phyloP scores from a whole-genome alignment of 2,329 filamentous ascomycete species.

The Fusarium citri region DNA sequence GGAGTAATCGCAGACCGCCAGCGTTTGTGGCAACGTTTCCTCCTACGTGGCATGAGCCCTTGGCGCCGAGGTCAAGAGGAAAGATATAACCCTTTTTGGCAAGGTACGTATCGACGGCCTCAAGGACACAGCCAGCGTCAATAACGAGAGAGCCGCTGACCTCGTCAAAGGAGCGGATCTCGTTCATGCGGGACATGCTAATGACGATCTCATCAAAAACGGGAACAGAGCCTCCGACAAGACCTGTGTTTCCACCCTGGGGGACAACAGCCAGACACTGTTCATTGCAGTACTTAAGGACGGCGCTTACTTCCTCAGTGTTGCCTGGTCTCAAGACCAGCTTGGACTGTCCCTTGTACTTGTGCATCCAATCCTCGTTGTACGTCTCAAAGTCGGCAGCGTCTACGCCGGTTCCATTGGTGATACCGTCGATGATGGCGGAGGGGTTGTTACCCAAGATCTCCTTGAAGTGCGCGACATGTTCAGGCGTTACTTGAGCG shows the following conservation, averaged over 20 bases:
- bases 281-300: slow-evolving; percentile 95
- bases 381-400: slow-evolving; percentile 90
- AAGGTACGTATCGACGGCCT: slow-evolving; percentile 87
- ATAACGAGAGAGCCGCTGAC: slow-evolving; percentile 90
- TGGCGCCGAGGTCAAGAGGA: slow-evolving; percentile 95
- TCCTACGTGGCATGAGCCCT: slow-evolving; percentile 95
- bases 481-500: slow-evolving; percentile 76
- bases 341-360: slow-evolving; percentile 91
- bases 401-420: slow-evolving; percentile 66
- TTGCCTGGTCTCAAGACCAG: slow-evolving; percentile 87
- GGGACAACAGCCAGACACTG: slow-evolving; percentile 92
- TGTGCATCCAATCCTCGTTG: slow-evolving; percentile 99
- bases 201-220: slow-evolving; percentile 99
- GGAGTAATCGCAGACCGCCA: slow-evolving; percentile 86
- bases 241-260: slow-evolving; percentile 95
- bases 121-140: slow-evolving; percentile 91
- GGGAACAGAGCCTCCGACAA: slow-evolving; percentile 94
- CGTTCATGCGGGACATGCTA: slow-evolving; percentile 90
- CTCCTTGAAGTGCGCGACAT: slow-evolving; percentile 84
- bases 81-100: slow-evolving; percentile 89
- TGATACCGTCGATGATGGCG: slow-evolving; percentile 87
- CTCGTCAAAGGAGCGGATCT: slow-evolving; percentile 91
- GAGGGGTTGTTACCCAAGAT: slow-evolving; percentile 79
- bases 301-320: slow-evolving; percentile 89
- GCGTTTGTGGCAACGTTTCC: slow-evolving; percentile 97